phyloP scores from a whole-genome alignment of 192 early-diverging fungal species.

The Mortierella antarctica region DNA sequence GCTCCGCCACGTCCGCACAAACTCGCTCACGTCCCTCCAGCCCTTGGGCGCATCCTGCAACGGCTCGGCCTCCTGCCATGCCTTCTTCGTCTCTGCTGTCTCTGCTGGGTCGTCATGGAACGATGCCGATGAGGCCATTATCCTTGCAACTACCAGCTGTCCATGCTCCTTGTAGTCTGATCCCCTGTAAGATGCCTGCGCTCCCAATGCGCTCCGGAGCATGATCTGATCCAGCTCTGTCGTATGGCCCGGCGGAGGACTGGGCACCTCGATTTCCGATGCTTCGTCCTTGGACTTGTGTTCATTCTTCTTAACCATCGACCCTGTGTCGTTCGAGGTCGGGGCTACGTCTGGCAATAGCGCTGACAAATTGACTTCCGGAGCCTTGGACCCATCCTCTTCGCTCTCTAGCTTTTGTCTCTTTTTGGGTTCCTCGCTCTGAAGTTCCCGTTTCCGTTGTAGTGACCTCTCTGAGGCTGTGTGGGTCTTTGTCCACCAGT shows the following conservation, averaged over 20 bases:
- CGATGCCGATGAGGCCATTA: slow-evolving; percentile 35
- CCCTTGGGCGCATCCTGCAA: slow-evolving; percentile 17
- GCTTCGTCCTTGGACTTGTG: not conserved
- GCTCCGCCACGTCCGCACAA: slow-evolving; percentile 35
- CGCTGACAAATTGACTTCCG: no score
- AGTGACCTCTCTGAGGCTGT: not conserved
- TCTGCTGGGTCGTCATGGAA: slow-evolving; percentile 27
- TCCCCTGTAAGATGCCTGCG: slow-evolving; percentile 30
- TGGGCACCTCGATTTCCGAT: slow-evolving; percentile 8
- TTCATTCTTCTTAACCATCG: not conserved
- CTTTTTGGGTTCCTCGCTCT: not conserved
- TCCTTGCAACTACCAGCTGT: slow-evolving; percentile 27
- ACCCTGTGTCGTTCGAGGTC: not conserved
- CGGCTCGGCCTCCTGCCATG: slow-evolving; percentile 22
- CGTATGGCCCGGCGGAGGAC: slow-evolving; percentile 14
- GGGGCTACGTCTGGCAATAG: not conserved
- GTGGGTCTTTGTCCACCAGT: slow-evolving; percentile 16
- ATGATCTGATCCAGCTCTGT: slow-evolving; percentile 14
- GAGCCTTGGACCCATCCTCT: not conserved
- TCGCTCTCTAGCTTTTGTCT: slow-evolving; percentile 1
- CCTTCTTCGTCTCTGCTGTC: slow-evolving; percentile 8
- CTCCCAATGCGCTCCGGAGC: slow-evolving; percentile 22
- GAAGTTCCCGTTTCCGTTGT: not conserved
- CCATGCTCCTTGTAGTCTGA: slow-evolving; percentile 35
- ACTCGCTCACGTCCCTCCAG: slow-evolving; percentile 27